phyloP scores from a whole-genome alignment of 345 rosid species.

The Eucalyptus urophylla region DNA sequence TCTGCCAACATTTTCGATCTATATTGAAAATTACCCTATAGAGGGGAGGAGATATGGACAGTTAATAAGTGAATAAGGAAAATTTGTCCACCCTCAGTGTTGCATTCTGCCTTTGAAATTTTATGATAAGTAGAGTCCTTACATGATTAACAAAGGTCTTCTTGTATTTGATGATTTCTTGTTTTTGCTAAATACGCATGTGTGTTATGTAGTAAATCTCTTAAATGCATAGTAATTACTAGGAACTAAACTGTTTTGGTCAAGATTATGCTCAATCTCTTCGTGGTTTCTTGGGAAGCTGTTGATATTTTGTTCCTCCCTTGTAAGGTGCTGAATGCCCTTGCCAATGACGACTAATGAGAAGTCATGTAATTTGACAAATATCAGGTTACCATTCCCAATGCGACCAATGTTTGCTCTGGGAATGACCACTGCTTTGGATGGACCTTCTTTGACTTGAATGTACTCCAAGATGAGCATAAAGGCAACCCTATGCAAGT shows the following conservation, averaged over 20 bases:
- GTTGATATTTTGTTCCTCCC: neutral
- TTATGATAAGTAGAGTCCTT: neutral
- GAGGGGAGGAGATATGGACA: neutral
- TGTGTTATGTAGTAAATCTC: neutral
- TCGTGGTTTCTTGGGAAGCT: neutral
- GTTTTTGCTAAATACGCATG: neutral
- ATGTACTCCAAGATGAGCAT: conserved; percentile 29
- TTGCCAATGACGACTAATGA: neutral
- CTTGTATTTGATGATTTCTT: neutral
- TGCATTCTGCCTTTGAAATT: neutral
- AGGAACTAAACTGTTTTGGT: neutral
- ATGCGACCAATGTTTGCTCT: conserved; percentile 34
- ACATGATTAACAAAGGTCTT: neutral
- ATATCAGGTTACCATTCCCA: conserved; percentile 32
- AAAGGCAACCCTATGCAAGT: conserved; percentile 16
- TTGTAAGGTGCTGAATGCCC: neutral
- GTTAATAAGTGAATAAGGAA: neutral
- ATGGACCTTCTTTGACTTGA: conserved; percentile 50
- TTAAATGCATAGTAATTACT: neutral
- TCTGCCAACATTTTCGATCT: neutral
- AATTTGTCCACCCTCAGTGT: neutral
- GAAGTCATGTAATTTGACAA: neutral
- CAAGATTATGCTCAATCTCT: neutral
- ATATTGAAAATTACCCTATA: neutral
- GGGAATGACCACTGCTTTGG: conserved; percentile 29